phyloP scores from a whole-genome alignment of 768 basidiomycete species.

The Sarcomyxa edulis region DNA sequence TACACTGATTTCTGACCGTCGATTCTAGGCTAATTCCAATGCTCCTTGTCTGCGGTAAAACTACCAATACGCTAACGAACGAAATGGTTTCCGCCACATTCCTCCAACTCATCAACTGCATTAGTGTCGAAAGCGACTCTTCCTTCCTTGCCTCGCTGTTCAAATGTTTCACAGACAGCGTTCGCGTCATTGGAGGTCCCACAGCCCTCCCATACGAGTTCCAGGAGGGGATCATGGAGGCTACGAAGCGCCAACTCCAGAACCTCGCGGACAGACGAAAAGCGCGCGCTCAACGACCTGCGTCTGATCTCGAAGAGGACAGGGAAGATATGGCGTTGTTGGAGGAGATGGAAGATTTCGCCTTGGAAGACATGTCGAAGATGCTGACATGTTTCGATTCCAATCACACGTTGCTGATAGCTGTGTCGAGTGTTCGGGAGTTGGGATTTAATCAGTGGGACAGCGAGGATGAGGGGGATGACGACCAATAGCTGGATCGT shows the following conservation, averaged over 20 bases:
- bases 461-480: constrained; percentile 37
- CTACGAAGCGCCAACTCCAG: constrained; percentile 68
- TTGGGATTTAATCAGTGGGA: constrained; percentile 52
- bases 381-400: constrained; percentile 50
- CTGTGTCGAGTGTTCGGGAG: constrained; percentile 67
- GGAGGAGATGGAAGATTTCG: constrained; percentile 83
- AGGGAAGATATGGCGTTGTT: constrained; percentile 64
- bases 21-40: constrained; percentile 65
- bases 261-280: constrained; percentile 64
- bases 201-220: constrained; percentile 48
- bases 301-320: constrained; percentile 34
- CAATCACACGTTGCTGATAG: constrained; percentile 62
- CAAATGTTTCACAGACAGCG: constrained; percentile 59
- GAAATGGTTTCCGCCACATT: constrained; percentile 69
- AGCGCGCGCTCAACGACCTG: constrained; percentile 36
- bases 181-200: constrained; percentile 55
- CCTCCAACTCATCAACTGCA: constrained; percentile 56
- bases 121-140: constrained; percentile 64
- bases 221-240: constrained; percentile 53
- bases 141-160: constrained; percentile 77
- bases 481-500: constrained; percentile 16
- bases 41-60: constrained; percentile 63
- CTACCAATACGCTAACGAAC: constrained; percentile 55
- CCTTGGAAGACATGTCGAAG: constrained; percentile 74
- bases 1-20: neutral